These are phyloP conservation scores for Trichoderma sp. DNA, from an alignment of 2,329 filamentous ascomycete species.

Conservation along the genomic window DNA sequence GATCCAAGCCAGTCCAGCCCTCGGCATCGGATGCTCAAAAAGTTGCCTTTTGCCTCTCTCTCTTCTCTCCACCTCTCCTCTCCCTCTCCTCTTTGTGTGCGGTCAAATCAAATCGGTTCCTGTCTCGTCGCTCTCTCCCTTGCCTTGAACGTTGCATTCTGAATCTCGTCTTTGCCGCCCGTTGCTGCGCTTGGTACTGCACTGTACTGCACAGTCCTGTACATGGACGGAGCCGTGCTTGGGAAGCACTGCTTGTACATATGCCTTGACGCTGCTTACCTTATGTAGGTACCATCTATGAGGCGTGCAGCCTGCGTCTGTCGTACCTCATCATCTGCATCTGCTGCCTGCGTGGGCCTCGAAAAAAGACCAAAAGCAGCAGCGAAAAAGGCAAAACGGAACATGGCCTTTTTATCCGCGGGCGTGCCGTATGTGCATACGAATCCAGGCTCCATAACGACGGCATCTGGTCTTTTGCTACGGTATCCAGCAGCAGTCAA, in stretches of 20 bases:
- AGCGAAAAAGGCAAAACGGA: conserved; percentile 15
- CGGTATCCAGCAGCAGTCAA: conserved; percentile 2
- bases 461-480: not conserved
- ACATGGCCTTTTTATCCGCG: conserved; percentile 8
- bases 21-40: not conserved
- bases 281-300: conserved; percentile 17
- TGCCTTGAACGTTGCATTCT: not conserved
- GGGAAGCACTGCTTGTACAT: not conserved
- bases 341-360: conserved; percentile 8
- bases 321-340: conserved; percentile 16
- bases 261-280: not conserved
- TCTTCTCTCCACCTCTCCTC: not conserved
- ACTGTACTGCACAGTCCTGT: not conserved
- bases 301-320: conserved; percentile 12
- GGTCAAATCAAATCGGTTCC: not conserved
- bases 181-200: not conserved
- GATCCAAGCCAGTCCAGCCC: not conserved
- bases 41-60: conserved; percentile 1
- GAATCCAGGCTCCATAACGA: conserved; percentile 3
- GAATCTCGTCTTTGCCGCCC: not conserved
- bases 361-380: not conserved
- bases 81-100: not conserved
- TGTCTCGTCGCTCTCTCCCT: not conserved
- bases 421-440: not conserved
- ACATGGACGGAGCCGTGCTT: not conserved